phyloP scores from a whole-genome alignment of 169 alveolate genomes.

The Theileria parva region DNA sequence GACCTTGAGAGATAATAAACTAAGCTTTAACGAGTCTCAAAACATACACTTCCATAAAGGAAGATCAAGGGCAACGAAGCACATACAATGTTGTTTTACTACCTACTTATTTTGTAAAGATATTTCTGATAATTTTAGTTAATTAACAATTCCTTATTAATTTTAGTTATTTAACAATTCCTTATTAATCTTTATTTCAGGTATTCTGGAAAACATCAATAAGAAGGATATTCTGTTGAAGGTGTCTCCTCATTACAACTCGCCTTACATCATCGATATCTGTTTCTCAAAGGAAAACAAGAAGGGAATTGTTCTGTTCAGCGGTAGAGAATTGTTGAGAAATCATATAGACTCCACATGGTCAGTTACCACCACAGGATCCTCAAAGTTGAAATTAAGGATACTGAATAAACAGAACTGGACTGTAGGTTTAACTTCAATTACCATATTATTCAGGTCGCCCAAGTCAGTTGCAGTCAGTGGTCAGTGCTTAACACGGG shows the following conservation, averaged over 20 bases:
- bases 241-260: constrained; percentile 61
- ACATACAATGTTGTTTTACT: constrained; percentile 25
- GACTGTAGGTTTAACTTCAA: constrained; percentile 19
- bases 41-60: constrained; percentile 67
- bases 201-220: constrained; percentile 43
- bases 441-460: constrained; percentile 21
- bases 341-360: constrained; percentile 55
- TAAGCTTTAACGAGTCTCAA: constrained; percentile 56
- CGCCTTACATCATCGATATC: constrained; percentile 63
- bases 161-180: neutral
- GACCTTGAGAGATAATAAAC: constrained; percentile 50
- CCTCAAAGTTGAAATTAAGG: constrained; percentile 47
- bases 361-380: constrained; percentile 60
- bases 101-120: neutral
- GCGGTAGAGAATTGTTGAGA: constrained; percentile 65
- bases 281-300: constrained; percentile 59
- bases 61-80: constrained; percentile 56
- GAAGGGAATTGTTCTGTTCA: constrained; percentile 60
- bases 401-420: constrained; percentile 40
- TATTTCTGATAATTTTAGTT: neutral
- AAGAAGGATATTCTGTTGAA: constrained; percentile 52
- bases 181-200: constrained; percentile 8
- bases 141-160: neutral
- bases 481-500: constrained; percentile 48
- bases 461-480: constrained; percentile 56